Evolutionary conservation across 257 asterid genomes (phyloP).

Genomic region (Penstemon eatonii): DNA sequence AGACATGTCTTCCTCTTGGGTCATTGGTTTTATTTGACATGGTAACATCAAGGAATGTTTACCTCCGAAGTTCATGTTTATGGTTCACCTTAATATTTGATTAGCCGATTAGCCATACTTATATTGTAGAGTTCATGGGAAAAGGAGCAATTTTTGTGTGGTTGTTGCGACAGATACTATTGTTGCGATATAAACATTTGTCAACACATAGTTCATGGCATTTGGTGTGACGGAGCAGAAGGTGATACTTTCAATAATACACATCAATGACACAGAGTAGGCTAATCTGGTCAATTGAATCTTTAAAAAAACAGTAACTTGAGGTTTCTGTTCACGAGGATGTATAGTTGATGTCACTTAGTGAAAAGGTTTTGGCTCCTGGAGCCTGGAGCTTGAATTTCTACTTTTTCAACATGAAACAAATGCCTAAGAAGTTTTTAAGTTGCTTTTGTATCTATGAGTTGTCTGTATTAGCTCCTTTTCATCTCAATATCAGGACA

Average conservation of each 20-base stretch:
- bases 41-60: slow-evolving; percentile 4
- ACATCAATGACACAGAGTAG: not conserved
- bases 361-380: not conserved
- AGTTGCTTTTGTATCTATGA: not conserved
- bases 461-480: not conserved
- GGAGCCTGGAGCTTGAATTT: not conserved
- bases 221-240: slow-evolving; percentile 8
- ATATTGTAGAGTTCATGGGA: slow-evolving; percentile 2
- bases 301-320: not conserved
- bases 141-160: slow-evolving; percentile 7
- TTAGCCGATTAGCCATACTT: not conserved
- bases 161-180: slow-evolving; percentile 10
- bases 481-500: not conserved
- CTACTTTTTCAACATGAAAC: slow-evolving; percentile 13
- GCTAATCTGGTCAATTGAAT: slow-evolving; percentile 20
- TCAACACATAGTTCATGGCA: slow-evolving; percentile 1
- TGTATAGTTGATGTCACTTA: slow-evolving; percentile 4
- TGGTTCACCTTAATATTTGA: not conserved
- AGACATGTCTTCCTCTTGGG: slow-evolving; percentile 4
- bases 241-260: slow-evolving; percentile 10
- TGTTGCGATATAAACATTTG: not conserved
- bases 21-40: slow-evolving; percentile 13
- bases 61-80: not conserved
- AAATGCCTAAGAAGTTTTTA: slow-evolving; percentile 8
- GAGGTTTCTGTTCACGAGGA: slow-evolving; percentile 11